Evolutionary conservation across 2,329 filamentous ascomycete genomes (phyloP).

Genomic region (Pyrenochaeta sp.): DNA sequence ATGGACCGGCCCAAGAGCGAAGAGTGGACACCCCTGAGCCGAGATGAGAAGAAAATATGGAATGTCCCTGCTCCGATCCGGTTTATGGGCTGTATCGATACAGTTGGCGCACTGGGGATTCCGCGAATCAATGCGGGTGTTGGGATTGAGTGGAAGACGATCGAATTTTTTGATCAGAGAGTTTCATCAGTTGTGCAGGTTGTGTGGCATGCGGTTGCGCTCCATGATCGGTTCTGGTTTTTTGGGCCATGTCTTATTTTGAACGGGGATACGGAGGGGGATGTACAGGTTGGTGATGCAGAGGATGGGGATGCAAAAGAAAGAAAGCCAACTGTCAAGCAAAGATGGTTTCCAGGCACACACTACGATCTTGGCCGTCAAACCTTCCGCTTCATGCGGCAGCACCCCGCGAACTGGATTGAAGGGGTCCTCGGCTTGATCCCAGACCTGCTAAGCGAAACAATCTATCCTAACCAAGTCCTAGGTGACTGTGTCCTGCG

Average conservation of each 20-base stretch:
- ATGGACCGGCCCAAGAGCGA: conserved; percentile 37
- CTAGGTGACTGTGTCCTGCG: conserved; percentile 39
- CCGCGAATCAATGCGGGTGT: conserved; percentile 44
- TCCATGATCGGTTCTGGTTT: conserved; percentile 46
- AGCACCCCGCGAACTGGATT: conserved; percentile 34
- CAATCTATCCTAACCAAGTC: conserved; percentile 44
- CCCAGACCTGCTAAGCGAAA: conserved; percentile 34
- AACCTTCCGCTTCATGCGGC: conserved; percentile 43
- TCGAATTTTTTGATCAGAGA: conserved; percentile 47
- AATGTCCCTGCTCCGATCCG: conserved; percentile 40
- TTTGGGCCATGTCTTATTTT: conserved; percentile 44
- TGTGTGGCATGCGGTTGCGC: conserved; percentile 40
- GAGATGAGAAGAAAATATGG: conserved; percentile 30
- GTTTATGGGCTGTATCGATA: conserved; percentile 45
- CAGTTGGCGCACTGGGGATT: conserved; percentile 45
- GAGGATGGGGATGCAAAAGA: conserved; percentile 10
- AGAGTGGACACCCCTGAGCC: conserved; percentile 26
- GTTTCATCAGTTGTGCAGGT: conserved; percentile 41
- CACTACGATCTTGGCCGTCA: conserved; percentile 48
- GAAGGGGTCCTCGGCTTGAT: conserved; percentile 36
- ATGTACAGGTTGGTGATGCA: too few species aligned
- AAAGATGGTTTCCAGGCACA: conserved; percentile 48
- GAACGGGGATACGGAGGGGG: too few species aligned
- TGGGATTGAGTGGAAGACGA: conserved; percentile 45
- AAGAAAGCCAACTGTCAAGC: conserved; percentile 26